A percentile compares a stretch with the other conserved stretches of the same genome.
Conservation (phyloP, 768 basidiomycete genomes). For the Trametes cingulata region DNA sequence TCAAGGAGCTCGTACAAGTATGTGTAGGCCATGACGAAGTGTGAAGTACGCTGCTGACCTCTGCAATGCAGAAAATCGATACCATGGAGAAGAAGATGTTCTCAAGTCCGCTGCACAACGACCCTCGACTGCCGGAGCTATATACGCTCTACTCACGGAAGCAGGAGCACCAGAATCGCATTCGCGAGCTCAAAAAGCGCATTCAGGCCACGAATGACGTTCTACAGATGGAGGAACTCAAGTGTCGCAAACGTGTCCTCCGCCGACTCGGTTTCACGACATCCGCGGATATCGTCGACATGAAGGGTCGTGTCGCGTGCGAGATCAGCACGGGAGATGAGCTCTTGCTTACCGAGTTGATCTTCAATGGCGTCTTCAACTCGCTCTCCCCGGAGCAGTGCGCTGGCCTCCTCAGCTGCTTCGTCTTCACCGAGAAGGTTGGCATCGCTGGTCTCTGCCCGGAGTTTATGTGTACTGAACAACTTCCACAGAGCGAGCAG, state of each 20-base stretch:
- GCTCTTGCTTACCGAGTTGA: conserved; percentile 90
- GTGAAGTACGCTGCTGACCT: not conserved
- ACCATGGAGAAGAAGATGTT: conserved; percentile 86
- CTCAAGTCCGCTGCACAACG: conserved; percentile 74
- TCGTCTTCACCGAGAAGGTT: conserved; percentile 97
- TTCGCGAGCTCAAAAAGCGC: conserved; percentile 79
- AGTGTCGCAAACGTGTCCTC: conserved; percentile 90
- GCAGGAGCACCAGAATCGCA: conserved; percentile 63
- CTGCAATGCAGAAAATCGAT: conserved; percentile 74
- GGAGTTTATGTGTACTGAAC: not conserved
- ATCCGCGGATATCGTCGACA: conserved; percentile 89
- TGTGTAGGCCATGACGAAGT: no score
- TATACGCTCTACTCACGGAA: conserved; percentile 83
- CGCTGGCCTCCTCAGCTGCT: conserved; percentile 93
- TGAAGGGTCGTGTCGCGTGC: conserved; percentile 97
- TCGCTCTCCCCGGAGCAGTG: conserved; percentile 86
- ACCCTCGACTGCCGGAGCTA: conserved; percentile 74
- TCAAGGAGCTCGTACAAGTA: conserved; percentile 83
- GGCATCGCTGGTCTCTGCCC: conserved; percentile 12
- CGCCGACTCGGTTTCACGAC: conserved; percentile 90
- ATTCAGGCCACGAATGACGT: conserved; percentile 91
- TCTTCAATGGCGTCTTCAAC: conserved; percentile 98
- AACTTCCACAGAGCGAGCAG: conserved; percentile 72
- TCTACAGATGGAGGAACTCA: conserved; percentile 94
- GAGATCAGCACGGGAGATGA: conserved; percentile 99